Conservation (phyloP, 2,329 filamentous ascomycete genomes). For the Sporothrix mexicana region DNA sequence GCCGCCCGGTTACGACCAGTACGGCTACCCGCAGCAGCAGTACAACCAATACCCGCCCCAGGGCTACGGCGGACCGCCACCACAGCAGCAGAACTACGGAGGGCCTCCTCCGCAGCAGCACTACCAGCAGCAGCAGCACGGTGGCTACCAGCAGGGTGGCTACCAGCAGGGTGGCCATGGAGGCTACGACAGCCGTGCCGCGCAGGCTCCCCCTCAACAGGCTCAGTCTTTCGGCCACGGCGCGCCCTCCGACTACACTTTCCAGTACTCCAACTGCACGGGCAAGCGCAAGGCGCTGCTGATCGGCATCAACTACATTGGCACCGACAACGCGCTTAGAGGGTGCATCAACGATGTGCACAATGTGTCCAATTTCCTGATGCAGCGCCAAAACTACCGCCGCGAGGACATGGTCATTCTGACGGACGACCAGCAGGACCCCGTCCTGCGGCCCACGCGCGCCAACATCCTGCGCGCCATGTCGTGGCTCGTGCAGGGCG, state of each 20-base stretch:
- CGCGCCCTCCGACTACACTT: constrained; percentile 71
- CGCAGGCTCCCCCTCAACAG: constrained; percentile 54
- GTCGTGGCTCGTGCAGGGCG: constrained; percentile 75
- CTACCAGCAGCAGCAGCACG: constrained; percentile 28
- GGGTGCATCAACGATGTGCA: constrained; percentile 83
- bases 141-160: constrained; percentile 8
- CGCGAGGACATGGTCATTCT: constrained; percentile 80
- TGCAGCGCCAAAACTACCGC: constrained; percentile 71
- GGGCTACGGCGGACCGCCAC: constrained; percentile 43
- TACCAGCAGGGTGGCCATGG: constrained; percentile 33
- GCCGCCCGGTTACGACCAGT: constrained; percentile 36
- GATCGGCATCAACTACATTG: constrained; percentile 83
- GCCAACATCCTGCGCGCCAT: constrained; percentile 76
- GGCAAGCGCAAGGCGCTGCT: constrained; percentile 75
- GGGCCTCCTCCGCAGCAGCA: constrained; percentile 22
- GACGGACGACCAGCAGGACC: constrained; percentile 75
- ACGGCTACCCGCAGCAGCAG: constrained; percentile 35
- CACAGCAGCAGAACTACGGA: constrained; percentile 41
- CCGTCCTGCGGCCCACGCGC: constrained; percentile 74
- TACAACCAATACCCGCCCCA: constrained; percentile 5
- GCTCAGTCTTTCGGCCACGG: constrained; percentile 69
- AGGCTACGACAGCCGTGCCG: constrained; percentile 34
- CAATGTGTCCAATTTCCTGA: constrained; percentile 75
- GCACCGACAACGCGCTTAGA: constrained; percentile 71
- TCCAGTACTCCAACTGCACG: constrained; percentile 77